phyloP scores from a whole-genome alignment of 495 filamentous ascomycete species.

The Acidiella bohemica region DNA sequence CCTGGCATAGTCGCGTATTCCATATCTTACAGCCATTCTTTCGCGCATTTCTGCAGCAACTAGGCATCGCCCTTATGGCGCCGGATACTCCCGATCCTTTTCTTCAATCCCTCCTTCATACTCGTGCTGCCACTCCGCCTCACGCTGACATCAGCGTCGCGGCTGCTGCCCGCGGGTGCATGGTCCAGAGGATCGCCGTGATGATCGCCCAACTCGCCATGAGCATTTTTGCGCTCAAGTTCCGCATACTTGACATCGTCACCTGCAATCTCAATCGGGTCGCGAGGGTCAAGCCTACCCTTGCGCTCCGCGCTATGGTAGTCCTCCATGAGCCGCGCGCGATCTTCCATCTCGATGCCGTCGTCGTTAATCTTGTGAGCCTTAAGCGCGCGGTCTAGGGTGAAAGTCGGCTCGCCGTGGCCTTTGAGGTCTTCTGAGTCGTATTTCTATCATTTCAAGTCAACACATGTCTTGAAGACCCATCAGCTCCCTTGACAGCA shows the following conservation, averaged over 20 bases:
- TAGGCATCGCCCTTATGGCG: conserved; percentile 17
- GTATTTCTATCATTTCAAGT: conserved; percentile 41
- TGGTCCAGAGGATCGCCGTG: conserved; percentile 1
- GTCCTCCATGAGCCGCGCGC: conserved; percentile 19
- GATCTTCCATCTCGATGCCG: conserved; percentile 26
- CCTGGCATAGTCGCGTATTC: no score
- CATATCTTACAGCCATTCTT: conserved; percentile 1
- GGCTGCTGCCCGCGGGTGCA: neutral
- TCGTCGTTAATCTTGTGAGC: conserved; percentile 30
- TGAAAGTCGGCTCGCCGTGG: conserved; percentile 64
- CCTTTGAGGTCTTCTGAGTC: conserved; percentile 59
- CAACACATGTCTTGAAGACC: neutral
- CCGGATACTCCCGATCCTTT: conserved; percentile 23
- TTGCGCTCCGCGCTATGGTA: conserved; percentile 14
- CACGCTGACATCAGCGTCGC: neutral
- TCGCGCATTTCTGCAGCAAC: neutral
- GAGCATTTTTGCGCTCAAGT: conserved; percentile 6
- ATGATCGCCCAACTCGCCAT: neutral
- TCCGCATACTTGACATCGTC: conserved; percentile 18
- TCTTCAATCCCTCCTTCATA: conserved; percentile 20
- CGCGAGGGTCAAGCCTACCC: conserved; percentile 14
- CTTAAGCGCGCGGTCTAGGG: conserved; percentile 51
- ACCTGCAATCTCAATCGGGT: conserved; percentile 19
- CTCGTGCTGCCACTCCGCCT: neutral
- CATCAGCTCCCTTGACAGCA: conserved; percentile 17